Conservation (phyloP, 2,329 filamentous ascomycete genomes). For the Calonectria montana region DNA sequence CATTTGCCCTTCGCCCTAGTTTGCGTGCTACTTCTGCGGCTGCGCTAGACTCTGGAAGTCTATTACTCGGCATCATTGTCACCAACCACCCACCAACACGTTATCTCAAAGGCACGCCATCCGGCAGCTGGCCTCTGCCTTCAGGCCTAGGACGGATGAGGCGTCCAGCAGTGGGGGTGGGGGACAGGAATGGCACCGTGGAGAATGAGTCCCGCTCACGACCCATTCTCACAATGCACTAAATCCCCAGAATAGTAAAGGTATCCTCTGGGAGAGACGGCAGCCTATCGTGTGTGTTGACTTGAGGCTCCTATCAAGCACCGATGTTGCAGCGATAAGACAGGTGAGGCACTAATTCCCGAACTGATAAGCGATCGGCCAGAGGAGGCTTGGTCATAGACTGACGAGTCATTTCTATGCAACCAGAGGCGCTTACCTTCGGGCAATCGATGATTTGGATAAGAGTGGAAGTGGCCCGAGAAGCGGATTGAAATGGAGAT, state of each 20-base stretch:
- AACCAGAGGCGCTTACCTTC: neutral
- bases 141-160: neutral
- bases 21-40: neutral
- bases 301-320: neutral
- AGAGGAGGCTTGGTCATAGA: neutral
- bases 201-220: neutral
- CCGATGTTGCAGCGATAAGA: slow-evolving; percentile 13
- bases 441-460: neutral
- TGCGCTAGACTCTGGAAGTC: neutral
- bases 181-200: neutral
- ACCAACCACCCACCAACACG: neutral
- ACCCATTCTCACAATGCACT: slow-evolving; percentile 8
- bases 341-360: neutral
- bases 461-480: neutral
- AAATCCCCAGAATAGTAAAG: slow-evolving; percentile 1
- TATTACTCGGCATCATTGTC: neutral
- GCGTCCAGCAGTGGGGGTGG: slow-evolving; percentile 21
- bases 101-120: neutral
- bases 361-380: neutral
- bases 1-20: neutral
- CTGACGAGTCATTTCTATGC: slow-evolving; percentile 12
- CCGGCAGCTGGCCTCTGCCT: neutral
- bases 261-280: neutral
- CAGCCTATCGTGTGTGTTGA: neutral
- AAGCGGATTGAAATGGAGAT: neutral